phyloP scores from a whole-genome alignment of 352 stramenopile genomes.

The Phytophthora pisi region DNA sequence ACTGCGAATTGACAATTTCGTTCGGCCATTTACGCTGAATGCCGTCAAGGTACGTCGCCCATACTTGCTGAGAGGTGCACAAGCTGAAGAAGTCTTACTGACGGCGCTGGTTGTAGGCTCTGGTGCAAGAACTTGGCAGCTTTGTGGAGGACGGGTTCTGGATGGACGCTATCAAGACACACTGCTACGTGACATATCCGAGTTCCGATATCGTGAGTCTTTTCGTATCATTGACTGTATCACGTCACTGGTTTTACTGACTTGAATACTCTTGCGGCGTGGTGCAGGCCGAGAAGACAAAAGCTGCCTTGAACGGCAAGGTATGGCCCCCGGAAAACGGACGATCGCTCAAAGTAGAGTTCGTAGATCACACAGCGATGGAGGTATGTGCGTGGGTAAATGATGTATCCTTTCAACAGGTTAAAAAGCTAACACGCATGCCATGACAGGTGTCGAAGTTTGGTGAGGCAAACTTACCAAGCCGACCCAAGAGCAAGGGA shows the following conservation, averaged over 20 bases:
- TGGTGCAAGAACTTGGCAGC: conserved; percentile 57
- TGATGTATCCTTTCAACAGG: background rate
- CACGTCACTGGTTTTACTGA: background rate
- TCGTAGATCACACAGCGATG: conserved; percentile 51
- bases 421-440: background rate
- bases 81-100: background rate
- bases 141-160: conserved; percentile 84
- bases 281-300: conserved; percentile 54
- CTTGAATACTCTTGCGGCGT: background rate
- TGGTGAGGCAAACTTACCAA: conserved; percentile 31
- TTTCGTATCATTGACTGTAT: background rate
- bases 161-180: conserved; percentile 90
- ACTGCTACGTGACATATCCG: conserved; percentile 84
- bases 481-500: conserved; percentile 29
- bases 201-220: conserved; percentile 49
- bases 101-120: conserved; percentile 34
- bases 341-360: conserved; percentile 43
- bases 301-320: conserved; percentile 50
- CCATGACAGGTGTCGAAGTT: conserved; percentile 30
- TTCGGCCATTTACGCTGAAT: conserved; percentile 76
- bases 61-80: background rate
- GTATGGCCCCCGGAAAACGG: conserved; percentile 74
- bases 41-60: conserved; percentile 59
- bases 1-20: conserved; percentile 78
- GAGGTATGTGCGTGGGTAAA: conserved; percentile 34